These are phyloP conservation scores for Penicillium herquei DNA, from an alignment of 495 filamentous ascomycete species.

Conservation along the genomic window DNA sequence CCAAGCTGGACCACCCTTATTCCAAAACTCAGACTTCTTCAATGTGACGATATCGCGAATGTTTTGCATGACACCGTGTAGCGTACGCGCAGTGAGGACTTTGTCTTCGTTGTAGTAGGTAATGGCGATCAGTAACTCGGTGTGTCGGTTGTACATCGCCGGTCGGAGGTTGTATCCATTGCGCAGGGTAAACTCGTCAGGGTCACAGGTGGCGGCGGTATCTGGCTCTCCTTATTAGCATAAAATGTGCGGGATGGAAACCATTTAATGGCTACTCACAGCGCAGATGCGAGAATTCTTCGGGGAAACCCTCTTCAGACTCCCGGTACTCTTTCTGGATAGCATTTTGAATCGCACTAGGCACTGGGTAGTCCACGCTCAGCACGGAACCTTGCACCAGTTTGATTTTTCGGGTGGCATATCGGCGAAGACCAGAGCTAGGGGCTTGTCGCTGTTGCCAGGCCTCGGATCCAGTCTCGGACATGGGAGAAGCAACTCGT, in stretches of 20 bases:
- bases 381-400: slow-evolving; percentile 92
- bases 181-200: slow-evolving; percentile 96
- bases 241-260: background rate
- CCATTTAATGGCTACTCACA: slow-evolving; percentile 49
- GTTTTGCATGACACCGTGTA: slow-evolving; percentile 98
- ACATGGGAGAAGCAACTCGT: slow-evolving; percentile 27
- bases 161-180: slow-evolving; percentile 98
- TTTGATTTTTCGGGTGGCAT: slow-evolving; percentile 92
- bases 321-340: slow-evolving; percentile 89
- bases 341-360: slow-evolving; percentile 94
- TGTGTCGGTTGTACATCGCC: slow-evolving; percentile 98
- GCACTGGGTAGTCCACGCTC: slow-evolving; percentile 96
- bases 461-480: slow-evolving; percentile 57
- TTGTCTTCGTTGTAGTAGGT: slow-evolving; percentile 99
- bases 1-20: slow-evolving; percentile 97
- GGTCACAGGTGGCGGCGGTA: slow-evolving; percentile 96
- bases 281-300: slow-evolving; percentile 96
- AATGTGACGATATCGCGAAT: slow-evolving; percentile 96
- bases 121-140: slow-evolving; percentile 93
- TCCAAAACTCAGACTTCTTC: slow-evolving; percentile 99
- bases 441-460: slow-evolving; percentile 80
- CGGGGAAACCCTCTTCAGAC: slow-evolving; percentile 69
- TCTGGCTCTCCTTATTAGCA: slow-evolving; percentile 47
- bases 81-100: slow-evolving; percentile 81
- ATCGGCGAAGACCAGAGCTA: slow-evolving; percentile 71